Conservation (phyloP, 495 filamentous ascomycete genomes). For the Evansstolkia leycettana region DNA sequence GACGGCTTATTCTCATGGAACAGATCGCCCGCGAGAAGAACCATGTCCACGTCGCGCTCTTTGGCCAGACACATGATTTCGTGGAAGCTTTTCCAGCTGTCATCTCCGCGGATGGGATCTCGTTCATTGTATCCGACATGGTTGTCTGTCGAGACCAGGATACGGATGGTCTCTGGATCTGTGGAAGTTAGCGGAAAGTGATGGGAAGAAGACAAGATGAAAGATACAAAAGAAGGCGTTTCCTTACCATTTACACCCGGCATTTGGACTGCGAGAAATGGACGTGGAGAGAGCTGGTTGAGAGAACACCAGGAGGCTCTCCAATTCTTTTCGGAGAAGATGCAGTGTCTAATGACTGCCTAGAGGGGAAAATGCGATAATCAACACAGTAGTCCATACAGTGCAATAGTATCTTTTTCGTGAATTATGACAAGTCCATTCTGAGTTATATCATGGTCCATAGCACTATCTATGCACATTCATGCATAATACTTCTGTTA, state of each 20-base stretch:
- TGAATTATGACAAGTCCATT: too few relatives aligned
- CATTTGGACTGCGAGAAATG: neutral
- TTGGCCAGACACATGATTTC: constrained; percentile 89
- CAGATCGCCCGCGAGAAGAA: constrained; percentile 83
- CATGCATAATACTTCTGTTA: too few relatives aligned
- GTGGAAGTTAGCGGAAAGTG: constrained; percentile 3
- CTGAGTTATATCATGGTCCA: too few relatives aligned
- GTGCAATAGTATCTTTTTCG: too few relatives aligned
- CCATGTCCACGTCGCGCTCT: constrained; percentile 88
- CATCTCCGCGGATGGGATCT: constrained; percentile 83
- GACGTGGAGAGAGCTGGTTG: too few relatives aligned
- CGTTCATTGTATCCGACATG: constrained; percentile 96
- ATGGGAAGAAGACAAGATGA: constrained; percentile 6
- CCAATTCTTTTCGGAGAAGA: too few relatives aligned
- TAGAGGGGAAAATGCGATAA: too few relatives aligned
- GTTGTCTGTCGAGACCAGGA: constrained; percentile 87
- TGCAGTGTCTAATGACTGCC: too few relatives aligned
- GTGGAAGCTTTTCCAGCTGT: constrained; percentile 94
- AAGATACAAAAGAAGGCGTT: neutral
- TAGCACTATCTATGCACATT: too few relatives aligned
- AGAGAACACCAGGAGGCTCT: too few relatives aligned
- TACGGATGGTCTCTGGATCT: constrained; percentile 86
- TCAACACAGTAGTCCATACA: too few relatives aligned
- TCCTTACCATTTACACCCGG: constrained; percentile 9
- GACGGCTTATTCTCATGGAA: constrained; percentile 99